Conservation (phyloP, 768 basidiomycete species). For the Pseudohyphozyma bogoriensis region DNA sequence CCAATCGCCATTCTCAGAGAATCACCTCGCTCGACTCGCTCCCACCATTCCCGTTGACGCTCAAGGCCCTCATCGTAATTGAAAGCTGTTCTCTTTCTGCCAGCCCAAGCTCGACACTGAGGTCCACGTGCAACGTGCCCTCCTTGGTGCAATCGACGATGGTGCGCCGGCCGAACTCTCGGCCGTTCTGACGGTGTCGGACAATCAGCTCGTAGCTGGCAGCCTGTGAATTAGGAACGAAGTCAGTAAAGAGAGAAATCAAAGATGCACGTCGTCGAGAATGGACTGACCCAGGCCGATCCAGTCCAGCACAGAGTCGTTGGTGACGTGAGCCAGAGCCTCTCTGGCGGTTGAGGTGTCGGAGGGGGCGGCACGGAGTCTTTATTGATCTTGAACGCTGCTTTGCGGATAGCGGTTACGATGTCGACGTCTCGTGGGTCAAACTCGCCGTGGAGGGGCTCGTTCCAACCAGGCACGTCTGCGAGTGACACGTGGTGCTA, state of each 20-base stretch:
- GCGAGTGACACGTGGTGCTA: neutral
- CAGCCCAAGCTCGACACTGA: neutral
- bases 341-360: neutral
- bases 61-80: slow-evolving; percentile 1
- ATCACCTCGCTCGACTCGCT: slow-evolving; percentile 1
- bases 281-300: slow-evolving; percentile 23
- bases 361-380: neutral
- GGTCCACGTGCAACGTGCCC: slow-evolving; percentile 5
- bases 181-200: neutral
- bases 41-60: slow-evolving; percentile 1
- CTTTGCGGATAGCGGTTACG: slow-evolving; percentile 18
- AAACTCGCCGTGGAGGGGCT: slow-evolving; percentile 19
- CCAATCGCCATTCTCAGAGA: no score
- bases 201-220: slow-evolving; percentile 16
- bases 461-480: slow-evolving; percentile 26
- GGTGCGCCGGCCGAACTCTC: neutral
- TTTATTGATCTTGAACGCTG: slow-evolving; percentile 20
- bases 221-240: no score
- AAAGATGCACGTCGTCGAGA: no score
- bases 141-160: slow-evolving; percentile 18
- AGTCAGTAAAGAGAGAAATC: no score
- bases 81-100: neutral
- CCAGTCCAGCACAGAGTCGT: slow-evolving; percentile 1
- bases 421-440: slow-evolving; percentile 18
- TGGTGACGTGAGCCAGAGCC: neutral